Percentiles rank a stretch among this genome's conserved stretches.
Evolutionary conservation across 169 alveolate species (phyloP).

Genomic region (Haemoproteus tartakovskyi): DNA sequence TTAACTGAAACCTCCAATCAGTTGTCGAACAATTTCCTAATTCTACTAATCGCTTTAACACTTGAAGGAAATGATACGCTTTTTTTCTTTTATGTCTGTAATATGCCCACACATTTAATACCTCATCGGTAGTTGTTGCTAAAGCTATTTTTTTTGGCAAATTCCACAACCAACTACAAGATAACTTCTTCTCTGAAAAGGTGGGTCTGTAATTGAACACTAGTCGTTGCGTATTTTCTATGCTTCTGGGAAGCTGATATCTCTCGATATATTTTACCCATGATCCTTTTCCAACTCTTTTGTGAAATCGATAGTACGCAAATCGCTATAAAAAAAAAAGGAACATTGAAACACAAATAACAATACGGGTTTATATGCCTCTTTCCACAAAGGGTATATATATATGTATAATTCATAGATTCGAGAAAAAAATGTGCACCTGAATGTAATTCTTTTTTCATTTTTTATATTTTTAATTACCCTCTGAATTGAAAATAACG

Average conservation of each 20-base stretch:
- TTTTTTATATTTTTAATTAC: too few species aligned
- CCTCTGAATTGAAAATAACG: too few species aligned
- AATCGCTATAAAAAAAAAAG: constrained; percentile 45
- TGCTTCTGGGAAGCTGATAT: constrained; percentile 73
- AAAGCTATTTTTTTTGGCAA: constrained; percentile 78
- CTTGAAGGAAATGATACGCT: constrained; percentile 75
- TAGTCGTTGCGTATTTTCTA: constrained; percentile 80
- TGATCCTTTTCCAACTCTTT: constrained; percentile 80
- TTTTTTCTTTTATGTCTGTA: constrained; percentile 76
- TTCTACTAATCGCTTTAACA: constrained; percentile 76
- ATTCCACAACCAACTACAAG: constrained; percentile 76
- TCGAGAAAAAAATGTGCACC: too few species aligned
- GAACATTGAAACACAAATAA: neutral
- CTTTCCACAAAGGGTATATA: too few species aligned
- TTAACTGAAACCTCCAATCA: constrained; percentile 79
- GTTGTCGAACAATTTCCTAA: constrained; percentile 78
- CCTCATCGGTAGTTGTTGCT: constrained; percentile 80
- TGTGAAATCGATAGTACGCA: constrained; percentile 83
- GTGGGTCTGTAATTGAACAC: constrained; percentile 73
- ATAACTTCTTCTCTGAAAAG: constrained; percentile 74
- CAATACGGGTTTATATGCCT: neutral
- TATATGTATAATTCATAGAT: too few species aligned
- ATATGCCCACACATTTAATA: constrained; percentile 77
- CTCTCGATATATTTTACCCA: constrained; percentile 81
- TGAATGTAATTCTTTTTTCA: too few species aligned